These are phyloP conservation scores for Trypanosoma rangeli DNA, from an alignment of 208 protist genomes.

Conservation along the genomic window DNA sequence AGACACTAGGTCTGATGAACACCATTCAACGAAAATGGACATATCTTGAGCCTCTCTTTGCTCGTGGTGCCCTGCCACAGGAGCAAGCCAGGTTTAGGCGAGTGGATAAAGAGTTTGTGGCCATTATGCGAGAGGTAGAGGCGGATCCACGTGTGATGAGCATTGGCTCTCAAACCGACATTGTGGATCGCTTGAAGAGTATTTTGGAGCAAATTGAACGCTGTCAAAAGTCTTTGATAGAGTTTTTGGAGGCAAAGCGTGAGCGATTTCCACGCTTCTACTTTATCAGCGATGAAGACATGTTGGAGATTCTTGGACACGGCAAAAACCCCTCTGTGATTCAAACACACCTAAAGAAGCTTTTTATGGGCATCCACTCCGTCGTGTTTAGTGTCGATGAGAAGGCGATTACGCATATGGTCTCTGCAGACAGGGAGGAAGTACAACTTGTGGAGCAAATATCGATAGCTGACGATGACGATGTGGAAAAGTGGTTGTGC, in stretches of 20 bases:
- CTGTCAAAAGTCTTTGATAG: conserved; percentile 95
- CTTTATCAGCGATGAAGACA: conserved; percentile 98
- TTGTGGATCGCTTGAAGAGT: conserved; percentile 81
- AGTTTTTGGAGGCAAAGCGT: conserved; percentile 98
- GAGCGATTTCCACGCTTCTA: conserved; percentile 96
- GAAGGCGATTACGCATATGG: conserved; percentile 89
- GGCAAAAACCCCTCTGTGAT: conserved; percentile 91
- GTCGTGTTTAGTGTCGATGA: conserved; percentile 81
- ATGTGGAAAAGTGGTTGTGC: conserved; percentile 94
- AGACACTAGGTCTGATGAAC: conserved; percentile 89
- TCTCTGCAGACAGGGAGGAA: conserved; percentile 85
- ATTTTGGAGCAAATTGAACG: conserved; percentile 96
- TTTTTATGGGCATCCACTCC: conserved; percentile 93
- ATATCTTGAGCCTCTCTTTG: conserved; percentile 98
- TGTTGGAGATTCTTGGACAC: conserved; percentile 97
- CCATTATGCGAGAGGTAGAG: conserved; percentile 90
- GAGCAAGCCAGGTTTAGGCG: conserved; percentile 96
- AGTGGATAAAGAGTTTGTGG: conserved; percentile 95
- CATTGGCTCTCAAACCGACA: conserved; percentile 78
- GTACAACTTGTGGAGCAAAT: conserved; percentile 74
- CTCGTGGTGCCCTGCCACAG: conserved; percentile 93
- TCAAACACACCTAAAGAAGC: conserved; percentile 92
- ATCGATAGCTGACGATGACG: conserved; percentile 71
- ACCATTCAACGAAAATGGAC: conserved; percentile 97
- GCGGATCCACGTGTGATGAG: conserved; percentile 92